Evolutionary conservation across 345 rosid genomes (phyloP), one percentile per base, ranked within the genome.

Genomic region (Sisymbrium altissimum): DNA sequence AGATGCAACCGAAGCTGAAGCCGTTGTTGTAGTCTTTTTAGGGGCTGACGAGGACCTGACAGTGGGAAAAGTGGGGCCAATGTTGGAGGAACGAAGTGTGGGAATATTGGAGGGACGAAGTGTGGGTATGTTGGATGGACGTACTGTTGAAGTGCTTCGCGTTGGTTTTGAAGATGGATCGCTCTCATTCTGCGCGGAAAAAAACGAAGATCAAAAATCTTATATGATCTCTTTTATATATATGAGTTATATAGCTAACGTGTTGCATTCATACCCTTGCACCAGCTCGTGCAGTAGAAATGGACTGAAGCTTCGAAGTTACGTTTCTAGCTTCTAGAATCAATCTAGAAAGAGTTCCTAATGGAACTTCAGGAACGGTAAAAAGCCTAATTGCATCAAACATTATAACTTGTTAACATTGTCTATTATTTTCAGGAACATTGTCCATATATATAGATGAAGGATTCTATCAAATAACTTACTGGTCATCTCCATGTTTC

Each of bases 241-340:
- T 38, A 49, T 13, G 50, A 2, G 14, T 63, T 1, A 53, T 41
- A 9, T 35, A 39, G 60, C 7, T 15, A 36, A 40, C 4, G 9
- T 65, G 23, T 10, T 23, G 48, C 44, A 67, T 52, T 25, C 68
- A 18, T 75, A 75, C 74, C 69, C 17, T 70, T 70, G 58, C 15
- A 27, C 6, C 50, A 62, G 32, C 15, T 21, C 11, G 63, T 63
- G 64, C 55, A 18, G 58, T 69, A 44, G 80, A 63, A 55, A 63
- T 27, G 27, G 80, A 17, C 6, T 55, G 80, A 69, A 45, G 36
- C 71, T 76, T 70, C 0, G 44, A 38, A 63, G 71, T 35, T 19
- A 67, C 48, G 4, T 76, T 70, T 76, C 71, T 63, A 63, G 75
- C 80, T 76, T 70, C 75, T 36, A 76, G 71, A 76, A 76, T 66